Conservation (phyloP, 2,329 filamentous ascomycete genomes). For the Macrophomina tecta region DNA sequence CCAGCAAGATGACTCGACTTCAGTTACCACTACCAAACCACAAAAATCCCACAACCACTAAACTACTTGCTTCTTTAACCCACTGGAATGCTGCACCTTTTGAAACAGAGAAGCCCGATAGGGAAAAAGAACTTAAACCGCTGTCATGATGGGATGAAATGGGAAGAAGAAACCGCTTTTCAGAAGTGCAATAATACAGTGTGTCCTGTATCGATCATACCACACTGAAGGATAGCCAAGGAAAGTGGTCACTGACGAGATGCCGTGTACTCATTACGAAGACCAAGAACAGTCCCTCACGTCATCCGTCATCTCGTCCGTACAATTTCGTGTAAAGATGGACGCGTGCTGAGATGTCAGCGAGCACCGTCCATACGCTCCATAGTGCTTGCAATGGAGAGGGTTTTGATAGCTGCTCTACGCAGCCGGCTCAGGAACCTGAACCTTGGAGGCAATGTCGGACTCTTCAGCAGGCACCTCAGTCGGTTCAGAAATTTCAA, state of each 20-base stretch:
- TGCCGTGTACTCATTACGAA: constrained; percentile 22
- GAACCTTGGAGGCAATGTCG: neutral
- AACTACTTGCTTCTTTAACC: neutral
- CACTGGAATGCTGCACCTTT: constrained; percentile 15
- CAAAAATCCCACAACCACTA: neutral
- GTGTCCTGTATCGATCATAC: constrained; percentile 8
- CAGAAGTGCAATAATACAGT: constrained; percentile 24
- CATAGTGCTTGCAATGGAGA: neutral
- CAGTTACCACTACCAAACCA: constrained; percentile 16
- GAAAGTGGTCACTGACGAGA: constrained; percentile 1
- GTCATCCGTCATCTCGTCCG: constrained; percentile 24
- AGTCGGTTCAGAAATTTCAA: neutral
- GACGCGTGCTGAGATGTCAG: neutral
- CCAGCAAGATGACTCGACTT: constrained; percentile 4
- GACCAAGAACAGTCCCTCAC: constrained; percentile 7
- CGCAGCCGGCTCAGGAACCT: constrained; percentile 6
- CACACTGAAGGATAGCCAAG: constrained; percentile 19
- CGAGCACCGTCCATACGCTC: neutral
- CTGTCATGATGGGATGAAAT: constrained; percentile 21
- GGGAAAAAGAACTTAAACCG: constrained; percentile 1
- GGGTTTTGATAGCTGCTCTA: neutral
- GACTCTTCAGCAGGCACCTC: neutral
- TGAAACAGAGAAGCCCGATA: constrained; percentile 4
- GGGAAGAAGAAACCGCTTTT: constrained; percentile 11
- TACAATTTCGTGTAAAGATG: constrained; percentile 23